Evolutionary conservation across 2,329 filamentous ascomycete species (phyloP).

Genomic region (Raffaelea albimanens): DNA sequence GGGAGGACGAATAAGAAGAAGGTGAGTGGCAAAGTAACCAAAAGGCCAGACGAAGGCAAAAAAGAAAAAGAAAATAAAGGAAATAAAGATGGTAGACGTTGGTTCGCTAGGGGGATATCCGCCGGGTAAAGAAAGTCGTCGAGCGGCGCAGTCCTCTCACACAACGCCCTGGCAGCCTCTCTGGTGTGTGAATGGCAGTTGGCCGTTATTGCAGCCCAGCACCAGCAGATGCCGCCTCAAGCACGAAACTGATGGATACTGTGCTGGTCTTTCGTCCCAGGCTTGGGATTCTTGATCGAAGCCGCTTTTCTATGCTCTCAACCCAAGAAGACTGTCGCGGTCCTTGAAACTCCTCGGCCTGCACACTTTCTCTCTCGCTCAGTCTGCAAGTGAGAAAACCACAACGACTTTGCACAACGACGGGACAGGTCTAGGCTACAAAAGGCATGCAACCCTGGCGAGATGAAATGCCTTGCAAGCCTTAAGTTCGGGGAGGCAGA

Average conservation of each 20-base stretch:
- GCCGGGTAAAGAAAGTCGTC: constrained; percentile 10
- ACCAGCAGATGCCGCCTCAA: neutral
- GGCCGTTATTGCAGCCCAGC: neutral
- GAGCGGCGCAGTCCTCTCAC: constrained; percentile 2
- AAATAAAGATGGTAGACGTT: constrained; percentile 1
- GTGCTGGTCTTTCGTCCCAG: neutral
- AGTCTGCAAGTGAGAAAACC: too few relatives aligned
- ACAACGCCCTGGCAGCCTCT: neutral
- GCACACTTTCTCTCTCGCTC: too few relatives aligned
- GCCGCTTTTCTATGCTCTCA: too few relatives aligned
- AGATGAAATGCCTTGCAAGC: too few relatives aligned
- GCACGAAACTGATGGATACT: neutral
- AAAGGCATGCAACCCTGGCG: too few relatives aligned
- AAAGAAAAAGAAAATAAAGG: neutral
- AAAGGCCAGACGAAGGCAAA: neutral
- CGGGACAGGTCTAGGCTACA: too few relatives aligned
- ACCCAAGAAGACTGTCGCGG: too few relatives aligned
- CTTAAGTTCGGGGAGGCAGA: too few relatives aligned
- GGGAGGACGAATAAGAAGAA: neutral
- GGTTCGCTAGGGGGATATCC: constrained; percentile 10
- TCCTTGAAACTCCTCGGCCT: too few relatives aligned
- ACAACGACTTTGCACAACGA: too few relatives aligned
- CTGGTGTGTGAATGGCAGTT: neutral
- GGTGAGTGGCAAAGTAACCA: neutral
- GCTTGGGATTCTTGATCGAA: too few relatives aligned